These are phyloP conservation scores for Solanum sejunctum DNA, from an alignment of 257 asterid species.

Conservation along the genomic window DNA sequence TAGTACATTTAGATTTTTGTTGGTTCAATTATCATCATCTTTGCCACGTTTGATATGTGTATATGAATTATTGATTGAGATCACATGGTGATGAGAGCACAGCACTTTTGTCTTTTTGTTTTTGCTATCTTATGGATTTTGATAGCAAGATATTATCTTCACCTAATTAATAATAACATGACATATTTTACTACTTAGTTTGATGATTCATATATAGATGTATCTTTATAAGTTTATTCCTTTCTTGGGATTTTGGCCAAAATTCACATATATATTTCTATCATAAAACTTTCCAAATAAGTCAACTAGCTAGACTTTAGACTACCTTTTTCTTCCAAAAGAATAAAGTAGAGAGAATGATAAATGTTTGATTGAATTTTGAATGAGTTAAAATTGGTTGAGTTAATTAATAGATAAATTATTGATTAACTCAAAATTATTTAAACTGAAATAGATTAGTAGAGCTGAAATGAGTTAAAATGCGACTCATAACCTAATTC, in stretches of 20 bases:
- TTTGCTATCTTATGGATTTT: background rate
- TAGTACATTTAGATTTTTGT: background rate
- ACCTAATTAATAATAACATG: background rate
- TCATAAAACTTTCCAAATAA: background rate
- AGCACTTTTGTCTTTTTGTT: background rate
- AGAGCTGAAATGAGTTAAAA: too few species aligned
- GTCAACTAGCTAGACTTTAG: background rate
- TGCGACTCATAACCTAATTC: too few species aligned
- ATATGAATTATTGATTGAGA: background rate
- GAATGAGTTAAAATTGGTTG: too few species aligned
- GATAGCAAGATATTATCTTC: background rate
- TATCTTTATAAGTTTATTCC: background rate
- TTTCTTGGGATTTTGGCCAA: background rate
- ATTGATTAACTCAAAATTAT: too few species aligned
- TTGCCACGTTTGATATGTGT: background rate
- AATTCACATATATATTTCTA: background rate
- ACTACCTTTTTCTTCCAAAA: background rate
- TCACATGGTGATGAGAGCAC: background rate
- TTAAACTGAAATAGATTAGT: too few species aligned
- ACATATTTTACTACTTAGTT: background rate
- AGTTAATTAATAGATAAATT: too few species aligned
- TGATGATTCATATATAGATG: background rate
- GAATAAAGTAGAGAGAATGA: background rate
- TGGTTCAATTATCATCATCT: background rate
- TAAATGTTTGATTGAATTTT: too few species aligned